Evolutionary conservation across 495 filamentous ascomycete species (phyloP).

Genomic region (Penicillium canescens): DNA sequence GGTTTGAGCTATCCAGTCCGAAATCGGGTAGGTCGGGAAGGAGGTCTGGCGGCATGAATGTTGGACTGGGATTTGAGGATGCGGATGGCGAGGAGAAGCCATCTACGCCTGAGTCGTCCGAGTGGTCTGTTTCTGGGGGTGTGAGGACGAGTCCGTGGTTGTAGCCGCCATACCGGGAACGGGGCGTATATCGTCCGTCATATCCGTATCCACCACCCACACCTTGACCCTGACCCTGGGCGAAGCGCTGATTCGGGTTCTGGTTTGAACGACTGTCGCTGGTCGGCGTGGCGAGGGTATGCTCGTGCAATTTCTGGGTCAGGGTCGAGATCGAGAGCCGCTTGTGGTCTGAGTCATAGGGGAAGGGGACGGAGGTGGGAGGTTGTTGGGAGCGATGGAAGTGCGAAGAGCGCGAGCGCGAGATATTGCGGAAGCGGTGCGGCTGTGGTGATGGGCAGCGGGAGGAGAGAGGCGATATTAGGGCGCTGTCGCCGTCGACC

Average conservation of each 20-base stretch:
- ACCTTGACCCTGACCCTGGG: too few relatives aligned
- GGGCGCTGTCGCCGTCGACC: slow-evolving; percentile 38
- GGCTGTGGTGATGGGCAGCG: slow-evolving; percentile 48
- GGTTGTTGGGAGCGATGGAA: slow-evolving; percentile 37
- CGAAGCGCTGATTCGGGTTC: too few relatives aligned
- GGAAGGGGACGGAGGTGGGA: slow-evolving; percentile 46
- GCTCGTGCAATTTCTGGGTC: slow-evolving; percentile 48
- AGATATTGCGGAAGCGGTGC: slow-evolving; percentile 34
- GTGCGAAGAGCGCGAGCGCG: slow-evolving; percentile 37
- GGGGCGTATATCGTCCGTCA: slow-evolving; percentile 1
- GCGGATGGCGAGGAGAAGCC: slow-evolving; percentile 27
- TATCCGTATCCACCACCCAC: neutral
- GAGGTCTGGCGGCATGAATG: slow-evolving; percentile 31
- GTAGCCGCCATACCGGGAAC: too few relatives aligned
- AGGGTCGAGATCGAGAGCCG: slow-evolving; percentile 46
- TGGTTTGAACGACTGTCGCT: too few relatives aligned
- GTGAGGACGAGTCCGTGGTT: slow-evolving; percentile 28
- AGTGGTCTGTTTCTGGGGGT: slow-evolving; percentile 45
- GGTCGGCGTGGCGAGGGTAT: slow-evolving; percentile 32
- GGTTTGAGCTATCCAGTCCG: slow-evolving; percentile 8
- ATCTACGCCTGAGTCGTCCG: slow-evolving; percentile 32
- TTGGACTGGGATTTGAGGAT: slow-evolving; percentile 38
- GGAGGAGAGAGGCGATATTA: slow-evolving; percentile 48
- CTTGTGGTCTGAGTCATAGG: slow-evolving; percentile 32
- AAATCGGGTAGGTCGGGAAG: slow-evolving; percentile 1